Conservation (phyloP, 495 filamentous ascomycete species). For the Paragyromitra xinjiangensis region DNA sequence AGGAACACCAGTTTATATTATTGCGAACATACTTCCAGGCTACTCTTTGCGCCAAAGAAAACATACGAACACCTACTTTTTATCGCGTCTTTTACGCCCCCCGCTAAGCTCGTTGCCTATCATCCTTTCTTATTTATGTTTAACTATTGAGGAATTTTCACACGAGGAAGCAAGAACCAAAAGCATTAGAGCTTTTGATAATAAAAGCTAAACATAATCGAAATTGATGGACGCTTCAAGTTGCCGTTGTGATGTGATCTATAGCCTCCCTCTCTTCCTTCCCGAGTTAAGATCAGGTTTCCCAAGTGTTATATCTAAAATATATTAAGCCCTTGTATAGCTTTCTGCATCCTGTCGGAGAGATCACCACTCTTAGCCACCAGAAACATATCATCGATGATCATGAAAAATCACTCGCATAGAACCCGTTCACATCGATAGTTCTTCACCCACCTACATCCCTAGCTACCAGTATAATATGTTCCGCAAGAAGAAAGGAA, state of each 20-base stretch:
- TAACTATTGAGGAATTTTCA: conserved; percentile 11
- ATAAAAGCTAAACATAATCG: not conserved
- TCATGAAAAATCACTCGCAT: too few relatives aligned
- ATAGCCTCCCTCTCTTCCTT: too few relatives aligned
- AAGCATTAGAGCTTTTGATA: not conserved
- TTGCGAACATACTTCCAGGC: not conserved
- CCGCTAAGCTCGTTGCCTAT: conserved; percentile 3
- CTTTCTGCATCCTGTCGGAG: too few relatives aligned
- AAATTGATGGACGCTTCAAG: not conserved
- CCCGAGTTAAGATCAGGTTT: not conserved
- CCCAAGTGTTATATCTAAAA: not conserved
- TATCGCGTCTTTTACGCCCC: not conserved
- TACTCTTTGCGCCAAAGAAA: not conserved
- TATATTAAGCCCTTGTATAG: too few relatives aligned
- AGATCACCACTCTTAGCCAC: too few relatives aligned
- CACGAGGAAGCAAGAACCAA: not conserved
- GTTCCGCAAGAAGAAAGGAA: too few relatives aligned
- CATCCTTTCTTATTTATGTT: not conserved
- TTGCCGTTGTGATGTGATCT: not conserved
- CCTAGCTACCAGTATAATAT: too few relatives aligned
- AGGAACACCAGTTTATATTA: not conserved
- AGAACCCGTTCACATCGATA: too few relatives aligned
- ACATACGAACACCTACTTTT: not conserved
- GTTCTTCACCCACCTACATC: too few relatives aligned
- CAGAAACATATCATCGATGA: too few relatives aligned